These are phyloP conservation scores for Talaromyces nanjingensis DNA, from an alignment of 495 filamentous ascomycete genomes.

Conservation along the genomic window DNA sequence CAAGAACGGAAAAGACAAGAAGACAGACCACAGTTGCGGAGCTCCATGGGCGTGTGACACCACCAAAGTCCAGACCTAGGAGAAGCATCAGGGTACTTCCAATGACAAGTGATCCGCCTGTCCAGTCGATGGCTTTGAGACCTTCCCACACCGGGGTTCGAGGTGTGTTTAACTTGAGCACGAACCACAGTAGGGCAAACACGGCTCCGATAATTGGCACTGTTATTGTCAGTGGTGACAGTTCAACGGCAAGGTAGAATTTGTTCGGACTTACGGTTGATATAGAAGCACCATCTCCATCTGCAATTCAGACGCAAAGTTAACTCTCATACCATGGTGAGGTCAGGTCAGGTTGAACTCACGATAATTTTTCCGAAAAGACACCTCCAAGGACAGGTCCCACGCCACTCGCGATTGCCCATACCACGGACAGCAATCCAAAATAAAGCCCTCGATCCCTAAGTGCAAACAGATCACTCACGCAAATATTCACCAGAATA, in stretches of 20 bases:
- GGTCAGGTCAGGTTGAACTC: slow-evolving; percentile 12
- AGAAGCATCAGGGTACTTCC: slow-evolving; percentile 63
- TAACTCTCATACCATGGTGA: slow-evolving; percentile 5
- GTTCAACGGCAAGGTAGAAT: not conserved
- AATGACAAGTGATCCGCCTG: slow-evolving; percentile 53
- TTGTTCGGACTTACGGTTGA: slow-evolving; percentile 44
- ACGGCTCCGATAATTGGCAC: slow-evolving; percentile 57
- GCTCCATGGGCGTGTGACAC: slow-evolving; percentile 56
- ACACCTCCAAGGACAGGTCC: slow-evolving; percentile 75
- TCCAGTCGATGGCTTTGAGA: slow-evolving; percentile 63
- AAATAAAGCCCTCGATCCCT: slow-evolving; percentile 57
- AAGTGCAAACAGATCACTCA: slow-evolving; percentile 74
- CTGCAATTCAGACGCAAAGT: slow-evolving; percentile 34
- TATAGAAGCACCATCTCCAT: slow-evolving; percentile 49
- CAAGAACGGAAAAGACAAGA: slow-evolving; percentile 63
- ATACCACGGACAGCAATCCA: slow-evolving; percentile 58
- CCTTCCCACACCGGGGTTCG: slow-evolving; percentile 55
- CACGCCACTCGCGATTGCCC: slow-evolving; percentile 66
- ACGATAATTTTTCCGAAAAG: slow-evolving; percentile 49
- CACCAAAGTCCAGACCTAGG: slow-evolving; percentile 64
- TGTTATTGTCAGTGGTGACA: slow-evolving; percentile 1
- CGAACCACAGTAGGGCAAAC: slow-evolving; percentile 50
- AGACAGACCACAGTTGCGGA: slow-evolving; percentile 63
- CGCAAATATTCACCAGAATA: slow-evolving; percentile 73
- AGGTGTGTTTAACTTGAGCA: slow-evolving; percentile 61